Base-by-base conservation (phyloP, 75 land plant species). In the Pinus tabuliformis region DNA sequence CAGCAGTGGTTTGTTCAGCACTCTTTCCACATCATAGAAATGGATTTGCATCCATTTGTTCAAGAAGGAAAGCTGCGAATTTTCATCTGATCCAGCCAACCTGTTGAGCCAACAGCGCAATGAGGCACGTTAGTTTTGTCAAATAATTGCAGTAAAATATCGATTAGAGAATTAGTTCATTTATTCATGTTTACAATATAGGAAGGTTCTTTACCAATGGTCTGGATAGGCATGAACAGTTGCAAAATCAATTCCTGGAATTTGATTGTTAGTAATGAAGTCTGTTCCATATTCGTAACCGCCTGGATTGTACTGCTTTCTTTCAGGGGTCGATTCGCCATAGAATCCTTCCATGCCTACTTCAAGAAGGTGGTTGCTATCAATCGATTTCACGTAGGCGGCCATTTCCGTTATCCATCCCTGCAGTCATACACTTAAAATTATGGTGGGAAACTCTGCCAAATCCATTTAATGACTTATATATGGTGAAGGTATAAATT, bases 181-280 rank as follows among this genome's bases (percentile, higher is more conserved):
- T 33, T 30, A 42, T 20, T 22, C 21, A 37, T 52, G 5, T 12
- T 5, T 22, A 52, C 0, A 11, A 30, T 45, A 16, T 12, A 20
- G 24, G 21, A 52, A 14, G 1, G 22, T 14, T 20, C 26, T 18
- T 49, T 84, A 89, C 91, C 91, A 89, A 21, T 61, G 65, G 65
- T 89, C 91, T 17, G 91, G 86, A 72, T 89, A 89, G 7, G 83
- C 81, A 73, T 89, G 91, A 2, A 84, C 89, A 11, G 91, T 86
- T 15, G 91, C 76, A 66, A 86, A 89, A 75, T 89, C 91, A 58
- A 89, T 72, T 14, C 60, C 72, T 13, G 76, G 63, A n/a, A 83
- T 59, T 45, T 77, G 81, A 56, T 87, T 80, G 79, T 81, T 80
- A 59, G 80, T 26, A 52, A 89, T 70, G 84, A 83, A 89, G 59